Evolutionary conservation across 2,329 filamentous ascomycete genomes (phyloP), one percentile per base, ranked within the genome.

Genomic region (Pseudogymnoascus sp.): DNA sequence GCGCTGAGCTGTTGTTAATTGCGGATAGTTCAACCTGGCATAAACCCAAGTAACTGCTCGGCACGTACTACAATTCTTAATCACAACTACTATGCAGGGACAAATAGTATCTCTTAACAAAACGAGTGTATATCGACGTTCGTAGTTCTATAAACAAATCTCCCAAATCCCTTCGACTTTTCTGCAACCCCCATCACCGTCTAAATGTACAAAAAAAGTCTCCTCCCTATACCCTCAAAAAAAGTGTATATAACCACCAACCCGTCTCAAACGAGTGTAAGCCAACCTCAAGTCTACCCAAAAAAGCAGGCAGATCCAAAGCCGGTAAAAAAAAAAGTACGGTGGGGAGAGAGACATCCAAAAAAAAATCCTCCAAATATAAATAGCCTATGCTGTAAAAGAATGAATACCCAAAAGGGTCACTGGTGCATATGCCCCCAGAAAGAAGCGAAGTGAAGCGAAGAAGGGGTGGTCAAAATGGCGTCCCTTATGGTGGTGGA

Each of bases 251-350:
- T 54, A 54, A 54, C 47, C 47, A 54, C 47, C 47, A 7, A 54
- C 47, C 47, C 47, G 47, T 54, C 47, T 54, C 28, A 54, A 54
- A 54, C 47, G 47, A 54, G 47, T 12, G 47, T 54, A 54, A 54
- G n/a, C 47, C 47, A 54, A 32, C 47, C 28, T 32, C 47, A 14
- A 54, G 12, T 9, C 47, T 11, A 32, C 9, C 25, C 28, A 12
- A 54, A 32, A 54, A 54, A 18, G 16, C 2, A 3, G 28, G 47
- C 25, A 54, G 47, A 32, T 54, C 28, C 28, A 54, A 54, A 25
- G 47, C 47, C 25, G 47, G 47, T 32, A 43, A 54, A 41, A 54
- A 41, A 54, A 54, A 50, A 54, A 54, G 28, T 54, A 54, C 47
- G 47, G 47, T 18, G n/a, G 9, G n/a, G 47, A 54, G 25, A 30